Conservation (phyloP, 345 rosid genomes). For the Hypericum androsaemum region DNA sequence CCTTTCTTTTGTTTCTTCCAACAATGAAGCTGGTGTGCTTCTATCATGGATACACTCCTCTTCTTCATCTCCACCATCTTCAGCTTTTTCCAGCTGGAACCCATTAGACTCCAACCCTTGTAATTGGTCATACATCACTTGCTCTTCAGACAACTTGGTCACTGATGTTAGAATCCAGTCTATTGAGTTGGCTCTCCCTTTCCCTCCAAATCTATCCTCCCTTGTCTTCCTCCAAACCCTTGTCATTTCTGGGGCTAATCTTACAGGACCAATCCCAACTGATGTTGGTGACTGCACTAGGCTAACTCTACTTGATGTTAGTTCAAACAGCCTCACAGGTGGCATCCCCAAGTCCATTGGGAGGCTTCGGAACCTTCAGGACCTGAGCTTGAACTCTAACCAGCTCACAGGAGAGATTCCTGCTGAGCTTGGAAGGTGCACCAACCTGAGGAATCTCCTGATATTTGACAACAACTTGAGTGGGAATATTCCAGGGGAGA, state of each 20-base stretch:
- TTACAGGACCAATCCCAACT: constrained; percentile 32
- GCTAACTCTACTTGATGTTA: too few relatives aligned
- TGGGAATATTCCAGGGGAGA: too few relatives aligned
- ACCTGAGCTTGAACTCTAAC: too few relatives aligned
- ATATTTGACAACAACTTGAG: too few relatives aligned
- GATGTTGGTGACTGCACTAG: constrained; percentile 21
- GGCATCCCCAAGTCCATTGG: too few relatives aligned
- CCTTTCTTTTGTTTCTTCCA: constrained; percentile 18
- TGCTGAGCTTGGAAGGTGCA: too few relatives aligned
- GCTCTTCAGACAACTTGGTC: constrained; percentile 37
- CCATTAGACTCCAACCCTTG: constrained; percentile 57
- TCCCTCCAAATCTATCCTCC: constrained; percentile 44
- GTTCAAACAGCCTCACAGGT: too few relatives aligned
- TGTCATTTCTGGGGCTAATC: constrained; percentile 45
- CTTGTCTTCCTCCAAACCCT: constrained; percentile 44
- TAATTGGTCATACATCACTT: constrained; percentile 51
- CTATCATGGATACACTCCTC: constrained; percentile 50
- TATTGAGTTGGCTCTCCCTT: constrained; percentile 14
- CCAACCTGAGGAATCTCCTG: too few relatives aligned
- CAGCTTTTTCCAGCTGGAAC: constrained; percentile 42
- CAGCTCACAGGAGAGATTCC: too few relatives aligned
- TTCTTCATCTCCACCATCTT: constrained; percentile 17
- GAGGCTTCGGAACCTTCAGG: too few relatives aligned
- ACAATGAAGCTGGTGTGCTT: constrained; percentile 34
- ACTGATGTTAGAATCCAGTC: constrained; percentile 39